Conservation (phyloP, 2,329 filamentous ascomycete species). For the Pseudogymnoascus destructans region DNA sequence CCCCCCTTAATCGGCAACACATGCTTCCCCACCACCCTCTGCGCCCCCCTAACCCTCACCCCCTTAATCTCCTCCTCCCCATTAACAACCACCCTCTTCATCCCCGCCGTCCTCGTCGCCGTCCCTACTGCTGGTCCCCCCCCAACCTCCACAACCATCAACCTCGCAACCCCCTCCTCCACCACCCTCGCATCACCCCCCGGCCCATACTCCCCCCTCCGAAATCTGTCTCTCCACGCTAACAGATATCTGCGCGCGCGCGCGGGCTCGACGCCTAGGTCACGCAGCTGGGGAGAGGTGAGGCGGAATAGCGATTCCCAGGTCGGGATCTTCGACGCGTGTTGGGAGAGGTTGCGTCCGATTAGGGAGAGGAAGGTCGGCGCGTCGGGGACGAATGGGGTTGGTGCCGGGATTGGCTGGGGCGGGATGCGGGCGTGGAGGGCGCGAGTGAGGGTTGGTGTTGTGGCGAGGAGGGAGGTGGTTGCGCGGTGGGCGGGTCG, state of each 20-base stretch:
- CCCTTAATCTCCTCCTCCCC: constrained; percentile 39
- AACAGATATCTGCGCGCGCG: constrained; percentile 73
- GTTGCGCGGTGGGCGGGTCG: constrained; percentile 22
- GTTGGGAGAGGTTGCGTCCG: constrained; percentile 70
- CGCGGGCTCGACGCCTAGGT: constrained; percentile 76
- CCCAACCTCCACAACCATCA: constrained; percentile 34
- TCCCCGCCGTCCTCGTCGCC: constrained; percentile 39
- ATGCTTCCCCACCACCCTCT: constrained; percentile 62
- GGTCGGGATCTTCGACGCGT: constrained; percentile 73
- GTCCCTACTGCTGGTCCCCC: constrained; percentile 24
- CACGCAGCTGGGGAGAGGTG: constrained; percentile 61
- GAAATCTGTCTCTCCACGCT: constrained; percentile 76
- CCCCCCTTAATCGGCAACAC: constrained; percentile 53
- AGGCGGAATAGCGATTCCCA: constrained; percentile 87
- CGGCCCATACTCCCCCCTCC: constrained; percentile 61
- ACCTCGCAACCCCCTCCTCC: constrained; percentile 37
- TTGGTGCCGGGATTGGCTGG: constrained; percentile 50
- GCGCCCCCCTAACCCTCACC: constrained; percentile 54
- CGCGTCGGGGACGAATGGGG: constrained; percentile 75
- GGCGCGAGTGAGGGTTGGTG: constrained; percentile 25
- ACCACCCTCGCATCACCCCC: constrained; percentile 74
- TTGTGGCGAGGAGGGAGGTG: constrained; percentile 22
- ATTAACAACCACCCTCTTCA: constrained; percentile 47
- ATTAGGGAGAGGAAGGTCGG: constrained; percentile 81
- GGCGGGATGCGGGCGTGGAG: constrained; percentile 30